phyloP scores from a whole-genome alignment of 2,329 filamentous ascomycete species.

The Colletotrichum karsti region DNA sequence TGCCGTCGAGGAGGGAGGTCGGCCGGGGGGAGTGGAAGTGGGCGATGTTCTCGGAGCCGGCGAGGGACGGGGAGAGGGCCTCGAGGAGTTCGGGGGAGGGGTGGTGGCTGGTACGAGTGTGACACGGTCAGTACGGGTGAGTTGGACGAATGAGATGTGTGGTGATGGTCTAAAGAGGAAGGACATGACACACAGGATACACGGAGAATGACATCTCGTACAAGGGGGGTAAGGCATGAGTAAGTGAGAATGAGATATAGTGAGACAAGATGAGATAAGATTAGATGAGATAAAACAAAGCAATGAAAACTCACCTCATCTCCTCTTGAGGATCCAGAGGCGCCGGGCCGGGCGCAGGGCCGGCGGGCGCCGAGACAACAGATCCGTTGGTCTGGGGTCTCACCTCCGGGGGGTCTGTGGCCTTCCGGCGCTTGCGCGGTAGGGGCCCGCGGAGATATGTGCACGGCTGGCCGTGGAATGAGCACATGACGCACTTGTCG shows the following conservation, averaged over 20 bases:
- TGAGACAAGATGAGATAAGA: not conserved
- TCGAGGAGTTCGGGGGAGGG: slow-evolving; percentile 29
- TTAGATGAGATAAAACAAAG: not conserved
- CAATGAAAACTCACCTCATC: slow-evolving; percentile 24
- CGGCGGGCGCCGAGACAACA: slow-evolving; percentile 1
- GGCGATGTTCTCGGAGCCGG: slow-evolving; percentile 27
- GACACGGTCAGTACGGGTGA: not conserved
- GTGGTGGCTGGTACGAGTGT: slow-evolving; percentile 17
- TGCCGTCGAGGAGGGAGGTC: slow-evolving; percentile 45
- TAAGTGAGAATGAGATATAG: too few species aligned
- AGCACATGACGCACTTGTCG: slow-evolving; percentile 69
- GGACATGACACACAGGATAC: not conserved
- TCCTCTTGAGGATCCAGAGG: slow-evolving; percentile 29
- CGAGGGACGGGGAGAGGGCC: slow-evolving; percentile 26
- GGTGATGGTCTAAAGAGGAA: slow-evolving; percentile 1
- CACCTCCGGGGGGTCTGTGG: slow-evolving; percentile 32
- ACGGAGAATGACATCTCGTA: too few species aligned
- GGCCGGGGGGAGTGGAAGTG: slow-evolving; percentile 15
- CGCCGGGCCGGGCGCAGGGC: slow-evolving; percentile 9
- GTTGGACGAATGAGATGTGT: not conserved
- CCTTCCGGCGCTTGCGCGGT: slow-evolving; percentile 39
- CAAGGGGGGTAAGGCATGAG: too few species aligned
- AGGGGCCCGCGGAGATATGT: slow-evolving; percentile 63
- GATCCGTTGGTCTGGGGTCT: slow-evolving; percentile 27
- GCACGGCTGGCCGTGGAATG: slow-evolving; percentile 73